phyloP scores from a whole-genome alignment of 441 rosid genomes.

The Aquilaria agallochum region DNA sequence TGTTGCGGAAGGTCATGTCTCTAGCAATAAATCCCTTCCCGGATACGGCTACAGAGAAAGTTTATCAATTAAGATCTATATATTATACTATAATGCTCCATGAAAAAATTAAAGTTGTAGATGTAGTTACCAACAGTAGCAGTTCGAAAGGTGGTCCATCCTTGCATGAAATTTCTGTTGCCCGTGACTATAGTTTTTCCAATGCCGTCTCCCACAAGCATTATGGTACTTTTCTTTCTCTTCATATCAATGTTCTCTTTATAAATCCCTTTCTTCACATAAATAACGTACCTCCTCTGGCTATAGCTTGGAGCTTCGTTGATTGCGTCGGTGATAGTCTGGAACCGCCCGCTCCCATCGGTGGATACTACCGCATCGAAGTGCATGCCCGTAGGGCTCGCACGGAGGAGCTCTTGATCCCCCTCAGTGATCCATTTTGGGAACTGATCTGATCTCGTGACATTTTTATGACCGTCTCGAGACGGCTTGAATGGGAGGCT shows the following conservation, averaged over 20 bases:
- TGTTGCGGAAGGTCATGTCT: constrained; percentile 64
- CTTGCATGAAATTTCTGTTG: constrained; percentile 59
- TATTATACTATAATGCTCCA: too few species aligned
- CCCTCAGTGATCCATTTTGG: constrained; percentile 69
- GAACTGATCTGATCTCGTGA: constrained; percentile 12
- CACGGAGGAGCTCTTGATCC: constrained; percentile 43
- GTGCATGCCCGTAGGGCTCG: constrained; percentile 35
- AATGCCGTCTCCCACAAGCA: constrained; percentile 63
- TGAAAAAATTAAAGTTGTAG: background rate
- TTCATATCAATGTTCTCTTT: constrained; percentile 57
- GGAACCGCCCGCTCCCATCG: constrained; percentile 52
- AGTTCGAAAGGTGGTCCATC: constrained; percentile 69
- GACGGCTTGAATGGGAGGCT: constrained; percentile 60
- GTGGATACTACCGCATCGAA: constrained; percentile 38
- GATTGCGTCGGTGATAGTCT: constrained; percentile 50
- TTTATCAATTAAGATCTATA: too few species aligned
- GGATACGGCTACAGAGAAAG: constrained; percentile 42
- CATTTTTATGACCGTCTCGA: constrained; percentile 15
- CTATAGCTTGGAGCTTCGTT: constrained; percentile 48
- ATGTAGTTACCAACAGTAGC: constrained; percentile 55
- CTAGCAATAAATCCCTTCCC: constrained; percentile 68
- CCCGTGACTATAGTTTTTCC: constrained; percentile 54
- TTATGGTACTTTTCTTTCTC: constrained; percentile 54
- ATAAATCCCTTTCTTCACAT: constrained; percentile 59
- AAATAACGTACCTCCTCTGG: constrained; percentile 46